Conservation (phyloP, 495 filamentous ascomycete species). For the Tuber brumale region DNA sequence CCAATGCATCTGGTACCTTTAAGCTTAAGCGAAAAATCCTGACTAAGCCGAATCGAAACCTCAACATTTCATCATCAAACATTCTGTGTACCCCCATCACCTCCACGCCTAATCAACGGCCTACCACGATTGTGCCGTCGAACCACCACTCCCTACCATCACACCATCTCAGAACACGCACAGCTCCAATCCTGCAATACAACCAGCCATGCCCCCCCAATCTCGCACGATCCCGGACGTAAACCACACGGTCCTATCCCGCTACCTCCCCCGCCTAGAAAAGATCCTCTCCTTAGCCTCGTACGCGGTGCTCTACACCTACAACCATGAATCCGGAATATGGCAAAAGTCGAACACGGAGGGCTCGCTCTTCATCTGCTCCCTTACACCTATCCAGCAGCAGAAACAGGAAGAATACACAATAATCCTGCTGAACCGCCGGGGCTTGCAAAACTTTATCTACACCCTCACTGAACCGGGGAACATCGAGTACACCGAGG, state of each 20-base stretch:
- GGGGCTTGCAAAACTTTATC: constrained; percentile 43
- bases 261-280: constrained; percentile 36
- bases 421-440: constrained; percentile 43
- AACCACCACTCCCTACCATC: background rate
- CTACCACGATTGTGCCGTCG: background rate
- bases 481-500: constrained; percentile 39
- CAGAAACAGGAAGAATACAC: constrained; percentile 54
- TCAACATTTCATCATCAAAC: background rate
- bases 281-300: constrained; percentile 35
- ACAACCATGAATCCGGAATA: constrained; percentile 19
- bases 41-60: constrained; percentile 11
- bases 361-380: constrained; percentile 35
- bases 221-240: constrained; percentile 26
- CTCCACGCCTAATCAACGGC: background rate
- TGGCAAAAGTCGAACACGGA: constrained; percentile 34
- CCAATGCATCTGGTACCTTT: background rate
- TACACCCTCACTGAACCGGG: constrained; percentile 36
- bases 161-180: background rate
- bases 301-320: constrained; percentile 38
- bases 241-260: constrained; percentile 35
- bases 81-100: background rate
- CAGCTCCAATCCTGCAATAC: background rate
- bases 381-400: constrained; percentile 51
- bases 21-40: background rate
- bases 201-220: constrained; percentile 18